A percentile compares a stretch with the other conserved stretches of the same genome.
Conservation (phyloP, 129 eudicot genomes). For the Saussurea involucrata region DNA sequence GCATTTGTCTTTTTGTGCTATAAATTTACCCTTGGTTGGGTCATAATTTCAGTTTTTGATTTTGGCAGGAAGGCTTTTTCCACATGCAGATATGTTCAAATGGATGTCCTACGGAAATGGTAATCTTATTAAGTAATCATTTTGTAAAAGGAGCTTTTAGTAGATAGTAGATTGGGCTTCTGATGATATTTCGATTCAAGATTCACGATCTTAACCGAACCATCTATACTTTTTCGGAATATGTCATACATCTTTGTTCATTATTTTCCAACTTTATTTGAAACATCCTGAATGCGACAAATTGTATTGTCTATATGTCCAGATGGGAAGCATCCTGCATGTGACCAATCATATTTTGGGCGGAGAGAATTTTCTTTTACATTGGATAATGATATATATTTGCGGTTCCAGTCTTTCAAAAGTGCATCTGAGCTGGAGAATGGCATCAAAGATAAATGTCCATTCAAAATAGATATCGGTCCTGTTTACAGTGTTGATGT, state of each 20-base stretch:
- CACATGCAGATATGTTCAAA: constrained; percentile 77
- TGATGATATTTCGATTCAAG: background rate
- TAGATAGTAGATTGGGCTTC: background rate
- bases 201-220: background rate
- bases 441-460: constrained; percentile 75
- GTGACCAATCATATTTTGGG: constrained; percentile 76
- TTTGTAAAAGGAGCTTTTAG: background rate
- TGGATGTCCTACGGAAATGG: constrained; percentile 98
- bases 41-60: background rate
- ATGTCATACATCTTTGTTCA: background rate
- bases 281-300: background rate
- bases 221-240: background rate
- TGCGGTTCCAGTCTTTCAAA: constrained; percentile 80
- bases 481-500: constrained; percentile 84
- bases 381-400: constrained; percentile 66
- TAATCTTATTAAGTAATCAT: constrained; percentile 21
- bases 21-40: background rate
- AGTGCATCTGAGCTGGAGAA: constrained; percentile 61
- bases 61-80: constrained; percentile 82
- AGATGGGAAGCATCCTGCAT: constrained; percentile 97
- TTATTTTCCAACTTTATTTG: background rate
- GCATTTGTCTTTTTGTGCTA: background rate
- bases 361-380: constrained; percentile 88
- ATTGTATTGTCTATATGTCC: constrained; percentile 7
- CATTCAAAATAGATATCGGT: constrained; percentile 87